Conservation (phyloP, 306 rosid species). For the Vigna unguiculata region DNA sequence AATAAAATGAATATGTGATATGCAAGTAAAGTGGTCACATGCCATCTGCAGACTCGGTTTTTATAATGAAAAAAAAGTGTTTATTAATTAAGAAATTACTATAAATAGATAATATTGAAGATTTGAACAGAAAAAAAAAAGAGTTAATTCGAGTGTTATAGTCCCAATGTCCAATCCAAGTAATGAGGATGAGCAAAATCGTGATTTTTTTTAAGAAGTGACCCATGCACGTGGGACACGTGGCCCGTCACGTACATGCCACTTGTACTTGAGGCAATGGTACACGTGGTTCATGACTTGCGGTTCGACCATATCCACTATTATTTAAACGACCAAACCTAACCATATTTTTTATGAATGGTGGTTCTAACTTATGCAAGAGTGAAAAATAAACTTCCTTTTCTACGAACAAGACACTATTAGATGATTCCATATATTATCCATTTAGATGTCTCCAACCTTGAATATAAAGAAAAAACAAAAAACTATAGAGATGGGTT, state of each 20-base stretch:
- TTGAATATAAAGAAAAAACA: no score
- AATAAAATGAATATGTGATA: slow-evolving; percentile 29
- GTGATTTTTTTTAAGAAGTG: neutral
- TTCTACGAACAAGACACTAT: no score
- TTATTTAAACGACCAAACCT: neutral
- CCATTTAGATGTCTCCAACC: no score
- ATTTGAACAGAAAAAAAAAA: no score
- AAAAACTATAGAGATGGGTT: no score
- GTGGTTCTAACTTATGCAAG: no score
- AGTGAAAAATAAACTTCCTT: no score
- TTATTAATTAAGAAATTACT: neutral
- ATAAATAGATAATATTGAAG: neutral
- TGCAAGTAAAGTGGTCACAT: slow-evolving; percentile 8
- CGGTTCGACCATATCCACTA: slow-evolving; percentile 8
- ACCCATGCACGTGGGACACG: slow-evolving; percentile 46
- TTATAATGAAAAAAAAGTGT: neutral
- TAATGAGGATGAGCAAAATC: neutral
- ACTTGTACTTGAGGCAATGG: slow-evolving; percentile 23
- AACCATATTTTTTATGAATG: neutral
- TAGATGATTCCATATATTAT: no score
- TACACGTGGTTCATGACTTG: slow-evolving; percentile 10
- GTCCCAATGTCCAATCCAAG: neutral
- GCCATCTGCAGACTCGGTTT: neutral
- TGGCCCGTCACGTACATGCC: neutral
- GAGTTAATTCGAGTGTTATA: neutral